Base-by-base conservation (phyloP, 768 basidiomycete species). In the Crucibulum laeve region DNA sequence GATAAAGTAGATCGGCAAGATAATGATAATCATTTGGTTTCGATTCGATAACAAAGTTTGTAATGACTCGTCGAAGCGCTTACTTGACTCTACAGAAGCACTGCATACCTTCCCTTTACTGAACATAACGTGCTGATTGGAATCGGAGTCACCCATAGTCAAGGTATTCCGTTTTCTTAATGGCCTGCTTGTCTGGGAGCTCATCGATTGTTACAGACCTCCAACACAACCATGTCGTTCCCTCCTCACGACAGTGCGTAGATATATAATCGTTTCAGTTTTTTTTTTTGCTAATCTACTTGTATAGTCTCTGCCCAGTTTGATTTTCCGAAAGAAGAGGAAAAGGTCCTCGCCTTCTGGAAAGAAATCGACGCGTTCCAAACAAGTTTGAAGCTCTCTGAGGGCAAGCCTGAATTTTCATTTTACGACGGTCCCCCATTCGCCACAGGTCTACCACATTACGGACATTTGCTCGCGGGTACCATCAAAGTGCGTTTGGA, bases 341-440 rank as follows among this genome's bases (percentile, higher is more conserved):
- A 87, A 59, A 91, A 92, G 55, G 91, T 96, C 43, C 69, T 96
- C 49, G 73, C 76, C 40, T 97, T 81, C 68, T 98, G 95, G 95
- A 74, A 79, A 53, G 92, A 94, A 61, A 99, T 99, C 61, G 91
- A 98, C 70, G 96, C 96, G 48, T 99, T 99, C 68, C 81, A 86
- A 59, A 97, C 94, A 5, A 91, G 88, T 53, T 65, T 97, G 53
- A 92, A 91, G 68, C 82, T 94, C 36, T 91, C 91, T 0, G 86
- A 95, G 59, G 93, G 93, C 3, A 76, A 84, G 28, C 92, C 93
- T 14, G 83, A 89, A 57, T 99, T 74, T 62, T 82, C 92, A 18
- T 99, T 99, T 72, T 98, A 92, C 67, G 96, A 97, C 62, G 94
- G 94, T 3, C 93, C 93, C 2, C 95, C 95, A 0, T 98, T 97